phyloP scores from a whole-genome alignment of 805 yeast genomes.

The Sugiyamaella boreocaroliniensis region DNA sequence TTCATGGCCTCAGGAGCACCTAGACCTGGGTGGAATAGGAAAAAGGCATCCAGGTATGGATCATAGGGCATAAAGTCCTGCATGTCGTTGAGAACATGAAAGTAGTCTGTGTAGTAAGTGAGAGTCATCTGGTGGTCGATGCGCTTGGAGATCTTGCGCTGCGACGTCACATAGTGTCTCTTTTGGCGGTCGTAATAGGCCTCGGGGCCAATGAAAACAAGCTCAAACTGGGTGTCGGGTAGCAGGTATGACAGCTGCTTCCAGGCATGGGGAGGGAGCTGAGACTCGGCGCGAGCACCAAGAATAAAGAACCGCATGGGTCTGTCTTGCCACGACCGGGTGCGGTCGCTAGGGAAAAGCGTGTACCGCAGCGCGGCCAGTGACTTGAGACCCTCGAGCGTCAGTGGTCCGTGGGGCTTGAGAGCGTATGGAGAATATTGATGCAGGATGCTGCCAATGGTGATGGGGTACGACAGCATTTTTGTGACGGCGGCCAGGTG shows the following conservation, averaged over 20 bases:
- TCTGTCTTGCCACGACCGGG: conserved; percentile 63
- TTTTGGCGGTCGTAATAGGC: conserved; percentile 67
- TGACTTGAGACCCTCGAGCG: conserved; percentile 89
- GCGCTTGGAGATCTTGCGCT: conserved; percentile 50
- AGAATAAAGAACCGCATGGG: conserved; percentile 84
- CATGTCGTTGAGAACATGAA: conserved; percentile 83
- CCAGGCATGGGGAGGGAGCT: conserved; percentile 94
- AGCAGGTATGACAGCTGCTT: conserved; percentile 80
- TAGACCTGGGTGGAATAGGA: conserved; percentile 93
- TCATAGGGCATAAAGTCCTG: conserved; percentile 97
- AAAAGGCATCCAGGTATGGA: conserved; percentile 89
- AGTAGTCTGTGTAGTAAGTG: conserved; percentile 81
- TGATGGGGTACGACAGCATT: conserved; percentile 86
- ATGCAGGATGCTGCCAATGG: conserved; percentile 78
- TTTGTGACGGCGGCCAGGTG: conserved; percentile 93
- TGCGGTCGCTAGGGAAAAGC: conserved; percentile 63
- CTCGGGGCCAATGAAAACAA: conserved; percentile 94
- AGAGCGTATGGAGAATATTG: conserved; percentile 77
- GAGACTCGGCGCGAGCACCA: conserved; percentile 90
- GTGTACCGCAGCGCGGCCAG: conserved; percentile 89
- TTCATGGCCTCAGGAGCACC: conserved; percentile 72
- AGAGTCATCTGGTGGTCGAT: conserved; percentile 68
- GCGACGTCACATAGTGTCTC: conserved; percentile 51
- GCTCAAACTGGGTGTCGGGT: conserved; percentile 75
- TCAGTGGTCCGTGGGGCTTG: conserved; percentile 79